Conservation (phyloP, 805 yeast genomes). For the Metschnikowia chrysomelidarum region DNA sequence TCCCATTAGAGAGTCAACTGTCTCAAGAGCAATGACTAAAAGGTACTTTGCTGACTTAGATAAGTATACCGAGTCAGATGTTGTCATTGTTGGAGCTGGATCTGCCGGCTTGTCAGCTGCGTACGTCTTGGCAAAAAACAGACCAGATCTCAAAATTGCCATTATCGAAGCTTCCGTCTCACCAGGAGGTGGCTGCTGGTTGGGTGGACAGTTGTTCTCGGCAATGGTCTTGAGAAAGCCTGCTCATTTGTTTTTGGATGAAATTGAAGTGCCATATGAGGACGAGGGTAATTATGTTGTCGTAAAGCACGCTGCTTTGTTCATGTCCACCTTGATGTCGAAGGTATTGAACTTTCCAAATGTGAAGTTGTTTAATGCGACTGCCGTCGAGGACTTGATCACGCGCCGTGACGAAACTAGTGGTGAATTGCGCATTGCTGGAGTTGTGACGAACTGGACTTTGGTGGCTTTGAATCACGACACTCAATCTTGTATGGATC, state of each 20-base stretch:
- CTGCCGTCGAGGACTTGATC: slow-evolving; percentile 77
- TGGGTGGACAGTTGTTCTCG: slow-evolving; percentile 73
- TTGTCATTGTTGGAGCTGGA: slow-evolving; percentile 77
- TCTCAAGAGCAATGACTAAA: slow-evolving; percentile 76
- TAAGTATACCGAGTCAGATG: slow-evolving; percentile 71
- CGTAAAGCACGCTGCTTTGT: slow-evolving; percentile 76
- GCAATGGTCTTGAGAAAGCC: slow-evolving; percentile 82
- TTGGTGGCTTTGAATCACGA: slow-evolving; percentile 73
- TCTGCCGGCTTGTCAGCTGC: slow-evolving; percentile 77
- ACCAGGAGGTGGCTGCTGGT: slow-evolving; percentile 80
- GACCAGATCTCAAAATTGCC: slow-evolving; percentile 75
- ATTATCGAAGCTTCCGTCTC: slow-evolving; percentile 72
- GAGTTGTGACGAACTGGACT: slow-evolving; percentile 85
- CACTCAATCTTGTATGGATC: slow-evolving; percentile 79
- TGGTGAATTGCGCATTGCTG: slow-evolving; percentile 66
- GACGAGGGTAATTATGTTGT: slow-evolving; percentile 81
- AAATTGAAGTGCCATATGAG: slow-evolving; percentile 62
- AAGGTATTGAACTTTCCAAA: slow-evolving; percentile 70
- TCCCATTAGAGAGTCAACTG: slow-evolving; percentile 76
- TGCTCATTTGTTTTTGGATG: slow-evolving; percentile 66
- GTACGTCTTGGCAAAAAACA: slow-evolving; percentile 65
- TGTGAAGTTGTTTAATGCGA: slow-evolving; percentile 74
- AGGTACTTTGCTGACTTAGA: slow-evolving; percentile 72
- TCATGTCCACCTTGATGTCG: slow-evolving; percentile 68
- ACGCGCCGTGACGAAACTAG: slow-evolving; percentile 58